Percentiles rank a stretch among this genome's conserved stretches.
phyloP scores from a whole-genome alignment of 169 alveolate species.

The Fabrea salina region DNA sequence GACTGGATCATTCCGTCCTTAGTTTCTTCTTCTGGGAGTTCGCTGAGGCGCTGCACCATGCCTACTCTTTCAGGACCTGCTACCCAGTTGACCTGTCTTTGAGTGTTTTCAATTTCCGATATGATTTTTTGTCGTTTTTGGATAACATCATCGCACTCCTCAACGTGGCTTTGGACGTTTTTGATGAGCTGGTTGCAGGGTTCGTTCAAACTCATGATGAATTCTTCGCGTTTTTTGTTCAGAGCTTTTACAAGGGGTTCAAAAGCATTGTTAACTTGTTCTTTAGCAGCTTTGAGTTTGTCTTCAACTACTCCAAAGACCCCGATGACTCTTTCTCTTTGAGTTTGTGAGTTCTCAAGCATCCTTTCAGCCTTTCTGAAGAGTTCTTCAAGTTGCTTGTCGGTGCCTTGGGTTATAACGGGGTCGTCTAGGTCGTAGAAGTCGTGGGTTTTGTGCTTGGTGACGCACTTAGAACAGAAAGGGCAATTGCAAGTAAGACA shows the following conservation, averaged over 20 bases:
- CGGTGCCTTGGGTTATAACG: constrained; percentile 10
- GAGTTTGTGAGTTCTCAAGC: background rate
- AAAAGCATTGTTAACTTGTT: background rate
- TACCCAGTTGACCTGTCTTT: background rate
- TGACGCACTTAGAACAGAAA: constrained; percentile 12
- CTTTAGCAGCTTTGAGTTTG: background rate
- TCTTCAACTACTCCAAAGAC: background rate
- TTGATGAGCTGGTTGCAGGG: background rate
- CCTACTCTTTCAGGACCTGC: background rate
- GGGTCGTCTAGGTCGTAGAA: constrained; percentile 18
- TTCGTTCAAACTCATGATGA: background rate
- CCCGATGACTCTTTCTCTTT: background rate
- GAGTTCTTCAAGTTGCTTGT: background rate
- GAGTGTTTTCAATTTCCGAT: background rate
- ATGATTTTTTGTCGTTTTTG: background rate
- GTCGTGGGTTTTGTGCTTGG: constrained; percentile 13
- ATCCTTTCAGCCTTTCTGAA: background rate
- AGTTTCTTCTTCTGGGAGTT: background rate
- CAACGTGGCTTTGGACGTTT: background rate
- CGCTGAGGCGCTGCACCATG: background rate
- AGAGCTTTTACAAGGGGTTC: background rate
- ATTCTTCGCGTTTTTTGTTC: background rate
- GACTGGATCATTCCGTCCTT: background rate
- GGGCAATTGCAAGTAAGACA: background rate
- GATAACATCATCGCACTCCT: constrained; percentile 1